Percentiles rank a stretch among this genome's conserved stretches.
Evolutionary conservation across 2,329 filamentous ascomycete species (phyloP).

Genomic region (Cladophialophora immunda): DNA sequence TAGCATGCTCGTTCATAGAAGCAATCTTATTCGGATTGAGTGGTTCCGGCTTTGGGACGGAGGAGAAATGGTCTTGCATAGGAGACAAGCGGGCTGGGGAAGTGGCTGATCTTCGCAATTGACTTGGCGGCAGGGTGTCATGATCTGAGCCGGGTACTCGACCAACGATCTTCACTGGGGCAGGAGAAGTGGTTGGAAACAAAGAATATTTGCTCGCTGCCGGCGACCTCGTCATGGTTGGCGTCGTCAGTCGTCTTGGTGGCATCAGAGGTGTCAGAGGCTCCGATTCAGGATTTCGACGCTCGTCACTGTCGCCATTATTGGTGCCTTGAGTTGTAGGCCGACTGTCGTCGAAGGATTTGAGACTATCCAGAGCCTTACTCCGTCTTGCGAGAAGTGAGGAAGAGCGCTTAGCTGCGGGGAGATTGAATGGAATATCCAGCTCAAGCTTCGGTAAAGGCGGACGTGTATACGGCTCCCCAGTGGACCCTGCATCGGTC

Average conservation of each 20-base stretch:
- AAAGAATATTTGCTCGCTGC: constrained; percentile 39
- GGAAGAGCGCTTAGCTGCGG: constrained; percentile 33
- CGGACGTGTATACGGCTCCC: constrained; percentile 20
- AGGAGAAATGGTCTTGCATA: constrained; percentile 32
- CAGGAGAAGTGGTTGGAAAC: constrained; percentile 37
- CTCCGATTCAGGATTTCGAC: constrained; percentile 18
- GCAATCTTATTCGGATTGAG: constrained; percentile 26
- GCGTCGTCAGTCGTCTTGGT: constrained; percentile 30
- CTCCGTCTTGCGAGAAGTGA: constrained; percentile 38
- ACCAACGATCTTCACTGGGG: constrained; percentile 24
- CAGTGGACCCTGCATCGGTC: constrained; percentile 22
- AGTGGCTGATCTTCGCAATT: constrained; percentile 35
- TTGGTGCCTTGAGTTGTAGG: constrained; percentile 21
- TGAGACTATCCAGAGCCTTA: constrained; percentile 36
- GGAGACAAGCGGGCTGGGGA: constrained; percentile 39
- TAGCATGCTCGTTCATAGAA: constrained; percentile 12
- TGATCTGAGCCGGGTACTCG: constrained; percentile 16
- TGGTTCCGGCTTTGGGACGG: constrained; percentile 26
- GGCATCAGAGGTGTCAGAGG: constrained; percentile 27
- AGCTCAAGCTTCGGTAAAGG: constrained; percentile 36
- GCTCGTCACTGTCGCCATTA: neutral
- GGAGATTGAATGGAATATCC: constrained; percentile 33
- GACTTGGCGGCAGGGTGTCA: neutral
- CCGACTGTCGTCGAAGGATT: constrained; percentile 29
- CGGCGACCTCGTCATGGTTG: constrained; percentile 28